Percentiles rank a stretch among this genome's conserved stretches.
Evolutionary conservation across 768 basidiomycete genomes (phyloP).

Genomic region (Daedaleopsis nitida): DNA sequence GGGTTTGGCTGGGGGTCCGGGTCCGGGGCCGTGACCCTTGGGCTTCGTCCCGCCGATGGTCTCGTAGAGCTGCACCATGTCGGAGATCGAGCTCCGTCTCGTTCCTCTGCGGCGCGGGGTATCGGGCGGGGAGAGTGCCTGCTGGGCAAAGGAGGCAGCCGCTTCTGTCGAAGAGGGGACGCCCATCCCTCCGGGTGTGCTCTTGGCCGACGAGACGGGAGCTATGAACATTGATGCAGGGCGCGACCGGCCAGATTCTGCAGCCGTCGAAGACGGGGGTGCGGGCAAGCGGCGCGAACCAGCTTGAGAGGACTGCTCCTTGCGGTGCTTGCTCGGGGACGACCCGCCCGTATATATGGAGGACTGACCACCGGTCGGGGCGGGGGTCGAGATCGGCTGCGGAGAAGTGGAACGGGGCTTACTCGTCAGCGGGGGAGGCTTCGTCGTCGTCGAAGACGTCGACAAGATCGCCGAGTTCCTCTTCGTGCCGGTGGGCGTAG

Average conservation of each 20-base stretch:
- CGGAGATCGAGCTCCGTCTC: constrained; percentile 78
- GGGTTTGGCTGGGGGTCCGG: constrained; percentile 32
- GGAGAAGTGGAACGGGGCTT: constrained; percentile 21
- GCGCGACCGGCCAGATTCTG: constrained; percentile 50
- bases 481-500: constrained; percentile 12
- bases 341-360: not conserved
- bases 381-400: constrained; percentile 14
- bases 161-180: constrained; percentile 33
- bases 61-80: constrained; percentile 86
- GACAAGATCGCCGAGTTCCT: constrained; percentile 27
- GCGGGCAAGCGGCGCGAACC: constrained; percentile 16
- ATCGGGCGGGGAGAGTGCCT: constrained; percentile 45
- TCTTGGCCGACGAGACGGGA: constrained; percentile 44
- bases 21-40: constrained; percentile 6
- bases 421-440: constrained; percentile 15
- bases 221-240: constrained; percentile 85
- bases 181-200: constrained; percentile 44
- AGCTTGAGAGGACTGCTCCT: constrained; percentile 28
- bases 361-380: not conserved
- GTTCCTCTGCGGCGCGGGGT: constrained; percentile 42
- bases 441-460: constrained; percentile 23
- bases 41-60: constrained; percentile 46
- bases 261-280: constrained; percentile 28
- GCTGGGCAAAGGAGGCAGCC: constrained; percentile 25
- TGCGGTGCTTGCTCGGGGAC: constrained; percentile 31